Evolutionary conservation across 139 green algal genomes (phyloP).

Genomic region (Penium margaritaceum): DNA sequence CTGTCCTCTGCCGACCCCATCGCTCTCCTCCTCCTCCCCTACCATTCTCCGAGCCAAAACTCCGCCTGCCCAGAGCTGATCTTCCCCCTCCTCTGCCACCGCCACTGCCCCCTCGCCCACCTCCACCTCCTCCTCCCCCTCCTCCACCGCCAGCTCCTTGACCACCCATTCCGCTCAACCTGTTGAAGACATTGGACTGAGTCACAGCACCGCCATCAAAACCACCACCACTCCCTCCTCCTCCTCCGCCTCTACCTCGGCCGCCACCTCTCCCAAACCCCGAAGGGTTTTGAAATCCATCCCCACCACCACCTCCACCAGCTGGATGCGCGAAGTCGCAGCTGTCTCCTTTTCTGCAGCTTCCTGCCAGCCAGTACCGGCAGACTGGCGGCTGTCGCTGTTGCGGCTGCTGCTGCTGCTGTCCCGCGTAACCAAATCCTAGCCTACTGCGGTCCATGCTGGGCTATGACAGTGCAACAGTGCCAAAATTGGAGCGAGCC

Average conservation of each 20-base stretch:
- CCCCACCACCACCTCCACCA: neutral
- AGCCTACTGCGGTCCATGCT: too few relatives aligned
- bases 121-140: neutral
- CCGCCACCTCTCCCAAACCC: neutral
- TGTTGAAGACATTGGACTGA: too few relatives aligned
- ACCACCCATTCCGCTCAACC: neutral
- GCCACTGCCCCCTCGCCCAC: neutral
- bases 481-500: too few relatives aligned
- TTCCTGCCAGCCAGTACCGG: slow-evolving; percentile 17
- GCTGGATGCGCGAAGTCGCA: slow-evolving; percentile 16
- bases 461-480: too few relatives aligned
- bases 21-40: neutral
- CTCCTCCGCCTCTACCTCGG: neutral
- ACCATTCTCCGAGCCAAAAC: neutral
- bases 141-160: neutral
- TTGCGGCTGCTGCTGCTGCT: too few relatives aligned
- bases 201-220: too few relatives aligned
- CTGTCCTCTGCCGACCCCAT: neutral
- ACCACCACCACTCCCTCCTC: neutral
- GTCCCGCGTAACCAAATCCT: too few relatives aligned
- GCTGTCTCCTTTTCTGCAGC: slow-evolving; percentile 21
- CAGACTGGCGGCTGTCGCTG: too few relatives aligned
- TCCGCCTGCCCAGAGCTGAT: slow-evolving; percentile 23
- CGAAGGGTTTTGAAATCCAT: neutral
- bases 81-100: too few relatives aligned